Conservation (phyloP, 2,329 filamentous ascomycete genomes). For the Elsinoe batatas region DNA sequence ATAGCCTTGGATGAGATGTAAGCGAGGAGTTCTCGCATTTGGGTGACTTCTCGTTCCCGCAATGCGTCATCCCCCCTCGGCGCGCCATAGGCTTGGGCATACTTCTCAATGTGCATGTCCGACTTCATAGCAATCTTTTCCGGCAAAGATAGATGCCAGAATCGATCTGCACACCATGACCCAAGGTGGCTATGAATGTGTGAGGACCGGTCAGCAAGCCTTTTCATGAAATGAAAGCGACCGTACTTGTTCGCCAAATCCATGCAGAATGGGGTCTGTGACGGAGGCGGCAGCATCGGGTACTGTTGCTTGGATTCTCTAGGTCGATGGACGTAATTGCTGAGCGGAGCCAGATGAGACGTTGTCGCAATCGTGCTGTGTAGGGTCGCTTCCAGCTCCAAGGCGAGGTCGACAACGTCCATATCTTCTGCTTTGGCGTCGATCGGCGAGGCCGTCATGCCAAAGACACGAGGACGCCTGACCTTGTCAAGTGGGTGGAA, state of each 20-base stretch:
- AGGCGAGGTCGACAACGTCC: slow-evolving; percentile 13
- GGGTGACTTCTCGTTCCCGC: slow-evolving; percentile 42
- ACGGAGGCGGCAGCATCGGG: slow-evolving; percentile 42
- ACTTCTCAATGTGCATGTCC: slow-evolving; percentile 44
- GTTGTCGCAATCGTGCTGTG: slow-evolving; percentile 77
- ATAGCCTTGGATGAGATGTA: slow-evolving; percentile 10
- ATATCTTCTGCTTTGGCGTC: slow-evolving; percentile 62
- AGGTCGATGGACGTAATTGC: slow-evolving; percentile 50
- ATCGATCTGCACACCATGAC: slow-evolving; percentile 71
- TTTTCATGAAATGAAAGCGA: slow-evolving; percentile 43
- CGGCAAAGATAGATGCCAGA: slow-evolving; percentile 63
- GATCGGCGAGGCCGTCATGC: slow-evolving; percentile 94
- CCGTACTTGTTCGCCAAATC: slow-evolving; percentile 45
- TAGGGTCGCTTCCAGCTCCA: slow-evolving; percentile 64
- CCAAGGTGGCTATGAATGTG: slow-evolving; percentile 60
- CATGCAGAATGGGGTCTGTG: slow-evolving; percentile 55
- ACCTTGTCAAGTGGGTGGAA: slow-evolving; percentile 46
- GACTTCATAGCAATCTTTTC: slow-evolving; percentile 54
- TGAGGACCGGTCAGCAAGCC: slow-evolving; percentile 50
- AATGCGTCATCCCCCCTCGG: neutral
- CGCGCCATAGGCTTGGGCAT: neutral
- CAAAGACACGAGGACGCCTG: slow-evolving; percentile 67
- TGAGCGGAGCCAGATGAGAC: slow-evolving; percentile 48
- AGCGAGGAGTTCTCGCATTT: slow-evolving; percentile 50
- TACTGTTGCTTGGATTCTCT: slow-evolving; percentile 50